Evolutionary conservation across 257 asterid species (phyloP), one percentile per base, ranked within the genome.

Genomic region (Primulina tabacum): DNA sequence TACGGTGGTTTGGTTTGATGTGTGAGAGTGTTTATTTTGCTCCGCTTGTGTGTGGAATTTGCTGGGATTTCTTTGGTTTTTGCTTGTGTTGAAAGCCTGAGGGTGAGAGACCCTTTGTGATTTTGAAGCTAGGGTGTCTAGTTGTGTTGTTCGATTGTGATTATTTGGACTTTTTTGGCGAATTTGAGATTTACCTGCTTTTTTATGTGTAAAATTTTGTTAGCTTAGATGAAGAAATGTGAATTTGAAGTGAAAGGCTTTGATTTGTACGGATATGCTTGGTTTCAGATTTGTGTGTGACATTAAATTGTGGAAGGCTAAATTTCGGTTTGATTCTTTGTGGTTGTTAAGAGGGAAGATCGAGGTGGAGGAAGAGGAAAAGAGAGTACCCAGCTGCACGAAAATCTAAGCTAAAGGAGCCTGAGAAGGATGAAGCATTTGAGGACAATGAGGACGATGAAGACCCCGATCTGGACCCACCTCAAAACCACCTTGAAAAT

Each of bases 361-460:
- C 82, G 18, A 83, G 84, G 84, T 91, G 97, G 99, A 88, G 88
- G 97, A 91, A 86, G 96, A 92, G 99, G 77, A 89, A 83, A 78
- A 82, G 93, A 73, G 97, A 89, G 52, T 79, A 85, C 32, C 77
- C 79, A 60, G 79, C 86, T 65, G 82, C 87, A 4, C 82, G 95
- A 7, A 94, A 89, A 73, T 74, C 89, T 18, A 87, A 84, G 78
- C 81, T 81, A 30, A 85, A 79, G 70, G 88, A 83, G 67, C 85
- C 73, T 0, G 90, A 88, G 30, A 88, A 85, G 37, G 99, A 91
- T 47, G 96, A 89, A 61, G 73, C 79, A 40, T 76, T 76, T 29
- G 99, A 94, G 34, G 99, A 91, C 30, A 93, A 89, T 55, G 99
- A 88, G 8, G 97, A 89, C 0, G 96, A 88, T 7, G 96, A 89